Base-by-base conservation (phyloP, 2,329 filamentous ascomycete species). In the Fusarium staphyleae region DNA sequence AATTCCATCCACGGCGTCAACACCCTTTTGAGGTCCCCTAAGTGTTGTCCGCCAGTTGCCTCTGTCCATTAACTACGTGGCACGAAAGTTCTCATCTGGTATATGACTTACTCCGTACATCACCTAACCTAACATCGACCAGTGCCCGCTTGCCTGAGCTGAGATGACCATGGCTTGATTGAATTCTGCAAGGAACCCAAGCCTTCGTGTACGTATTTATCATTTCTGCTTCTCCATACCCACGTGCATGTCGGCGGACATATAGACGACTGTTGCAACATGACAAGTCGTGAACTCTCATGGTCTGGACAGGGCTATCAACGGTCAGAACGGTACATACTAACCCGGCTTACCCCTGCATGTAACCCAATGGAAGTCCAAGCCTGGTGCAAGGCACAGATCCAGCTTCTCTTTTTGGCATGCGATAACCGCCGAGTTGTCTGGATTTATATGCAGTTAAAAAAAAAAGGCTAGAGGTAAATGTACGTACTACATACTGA, bases 21-120 rank as follows among this genome's bases (percentile, higher is more conserved):
- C 33, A 49, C 24, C 11, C 48, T 29, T 13, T 12, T 45, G 29
- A 36, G 30, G 41, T 53, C 42, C 58, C 59, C 59, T 60, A 43
- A 62, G 44, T 60, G 45, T 34, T 48, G 34, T 43, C 55, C 16
- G 33, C 33, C 40, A 45, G 33, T 29, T 45, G 13, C 33, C 18
- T 43, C 19, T 32, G 15, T 3, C 18, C 8, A 28, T 24, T 54
- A 54, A 37, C 40, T 34, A 37, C 48, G 33, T 46, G 19, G 36
- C 3, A 5, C 5, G 37, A 33, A 44, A 13, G 16, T 36, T 59
- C 11, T 14, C 40, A 34, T 7, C 9, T 13, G 28, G 6, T 6
- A 28, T 28, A 6, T 11, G 11, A 6, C 24, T 28, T 28, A 28
- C n/a, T 28, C 6, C 24, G 24, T 11, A 11, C 6, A 28, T 28